Percentiles rank a stretch among this genome's conserved stretches.
These are phyloP conservation scores for Diddensiella caesifluorescens DNA, from an alignment of 805 yeast genomes.

Conservation along the genomic window DNA sequence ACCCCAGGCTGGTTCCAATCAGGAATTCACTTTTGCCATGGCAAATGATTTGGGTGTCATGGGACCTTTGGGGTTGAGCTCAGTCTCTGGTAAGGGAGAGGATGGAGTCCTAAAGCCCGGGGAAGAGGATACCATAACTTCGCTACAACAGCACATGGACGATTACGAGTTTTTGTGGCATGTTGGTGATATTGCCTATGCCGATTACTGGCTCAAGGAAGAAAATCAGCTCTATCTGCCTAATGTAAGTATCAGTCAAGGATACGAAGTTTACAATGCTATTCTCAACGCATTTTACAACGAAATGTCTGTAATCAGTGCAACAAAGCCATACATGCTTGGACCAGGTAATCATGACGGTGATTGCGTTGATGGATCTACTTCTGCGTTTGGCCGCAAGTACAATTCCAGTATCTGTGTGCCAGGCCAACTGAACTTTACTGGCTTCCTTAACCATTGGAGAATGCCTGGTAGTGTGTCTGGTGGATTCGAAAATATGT, in stretches of 20 bases:
- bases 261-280: conserved; percentile 20
- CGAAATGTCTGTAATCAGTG: conserved; percentile 20
- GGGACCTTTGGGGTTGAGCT: conserved; percentile 18
- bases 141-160: conserved; percentile 11
- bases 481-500: conserved; percentile 24
- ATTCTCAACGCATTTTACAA: conserved; percentile 24
- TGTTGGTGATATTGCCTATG: conserved; percentile 29
- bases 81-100: conserved; percentile 14
- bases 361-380: conserved; percentile 20
- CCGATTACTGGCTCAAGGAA: conserved; percentile 28
- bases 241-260: conserved; percentile 13
- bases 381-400: conserved; percentile 9
- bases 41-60: conserved; percentile 20
- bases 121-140: conserved; percentile 19
- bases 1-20: conserved; percentile 11
- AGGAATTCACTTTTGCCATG: conserved; percentile 16
- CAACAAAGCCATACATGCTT: conserved; percentile 23
- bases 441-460: conserved; percentile 26
- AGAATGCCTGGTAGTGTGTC: conserved; percentile 27
- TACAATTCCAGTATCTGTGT: conserved; percentile 16
- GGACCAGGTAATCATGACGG: conserved; percentile 29
- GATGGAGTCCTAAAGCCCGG: conserved; percentile 18
- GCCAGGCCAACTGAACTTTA: conserved; percentile 27
- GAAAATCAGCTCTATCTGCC: conserved; percentile 16
- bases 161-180: conserved; percentile 20